Evolutionary conservation across 129 eudicot genomes (phyloP).

Genomic region (Helianthus annuus): DNA sequence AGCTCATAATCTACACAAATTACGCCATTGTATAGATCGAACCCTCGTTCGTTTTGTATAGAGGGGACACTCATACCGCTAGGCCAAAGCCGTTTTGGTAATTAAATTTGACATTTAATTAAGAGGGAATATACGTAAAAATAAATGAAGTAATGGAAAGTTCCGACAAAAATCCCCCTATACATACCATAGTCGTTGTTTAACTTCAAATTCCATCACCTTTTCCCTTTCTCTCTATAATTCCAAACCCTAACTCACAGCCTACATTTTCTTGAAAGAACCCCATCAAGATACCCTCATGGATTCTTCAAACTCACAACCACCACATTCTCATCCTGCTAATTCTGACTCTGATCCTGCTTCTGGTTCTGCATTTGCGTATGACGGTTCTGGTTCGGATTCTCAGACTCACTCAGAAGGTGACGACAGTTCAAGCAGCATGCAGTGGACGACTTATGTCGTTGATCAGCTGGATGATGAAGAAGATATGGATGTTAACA

Average conservation of each 20-base stretch:
- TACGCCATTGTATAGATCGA: too few relatives aligned
- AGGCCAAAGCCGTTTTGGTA: too few relatives aligned
- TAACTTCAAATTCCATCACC: conserved; percentile 5
- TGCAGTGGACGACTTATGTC: not conserved
- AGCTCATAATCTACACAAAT: too few relatives aligned
- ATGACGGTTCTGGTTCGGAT: not conserved
- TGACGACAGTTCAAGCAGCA: conserved; percentile 6
- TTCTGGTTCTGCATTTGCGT: not conserved
- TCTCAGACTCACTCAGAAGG: not conserved
- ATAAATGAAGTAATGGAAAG: too few relatives aligned
- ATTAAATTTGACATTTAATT: too few relatives aligned
- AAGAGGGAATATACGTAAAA: too few relatives aligned
- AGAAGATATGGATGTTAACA: not conserved
- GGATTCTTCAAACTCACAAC: conserved; percentile 21
- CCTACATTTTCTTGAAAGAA: not conserved
- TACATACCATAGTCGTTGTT: not conserved
- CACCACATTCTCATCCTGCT: not conserved
- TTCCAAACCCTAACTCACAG: not conserved
- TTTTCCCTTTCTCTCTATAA: not conserved
- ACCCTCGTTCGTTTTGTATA: too few relatives aligned
- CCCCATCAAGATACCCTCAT: not conserved
- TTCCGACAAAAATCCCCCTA: not conserved
- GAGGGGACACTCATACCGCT: too few relatives aligned
- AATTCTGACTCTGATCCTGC: not conserved
- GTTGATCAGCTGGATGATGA: not conserved